Conservation (phyloP, 805 yeast genomes). For the Nakazawaea populi region DNA sequence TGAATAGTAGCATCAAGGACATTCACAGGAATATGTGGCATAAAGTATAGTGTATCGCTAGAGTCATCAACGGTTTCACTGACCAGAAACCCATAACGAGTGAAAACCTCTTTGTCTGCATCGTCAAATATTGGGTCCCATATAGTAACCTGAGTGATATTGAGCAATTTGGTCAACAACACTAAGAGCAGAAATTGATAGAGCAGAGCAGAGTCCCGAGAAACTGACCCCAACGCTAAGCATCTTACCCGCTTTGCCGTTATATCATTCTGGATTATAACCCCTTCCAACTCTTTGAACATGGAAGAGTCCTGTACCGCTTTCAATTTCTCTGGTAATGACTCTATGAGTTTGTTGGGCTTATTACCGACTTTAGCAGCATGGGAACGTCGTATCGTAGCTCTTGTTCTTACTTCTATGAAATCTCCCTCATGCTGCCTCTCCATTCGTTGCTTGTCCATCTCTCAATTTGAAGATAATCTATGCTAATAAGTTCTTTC, state of each 20-base stretch:
- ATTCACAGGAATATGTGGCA: constrained; percentile 29
- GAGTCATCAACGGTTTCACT: constrained; percentile 6
- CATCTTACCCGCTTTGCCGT: constrained; percentile 13
- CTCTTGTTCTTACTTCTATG: neutral
- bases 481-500: neutral
- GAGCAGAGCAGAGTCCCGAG: constrained; percentile 18
- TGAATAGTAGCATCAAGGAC: constrained; percentile 20
- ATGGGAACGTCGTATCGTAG: neutral
- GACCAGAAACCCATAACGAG: constrained; percentile 7
- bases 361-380: neutral
- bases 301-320: constrained; percentile 8
- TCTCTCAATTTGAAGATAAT: neutral
- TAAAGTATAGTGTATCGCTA: constrained; percentile 16
- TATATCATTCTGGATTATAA: constrained; percentile 6
- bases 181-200: constrained; percentile 22
- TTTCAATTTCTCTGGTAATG: constrained; percentile 3
- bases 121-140: constrained; percentile 27
- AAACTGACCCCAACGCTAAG: constrained; percentile 24
- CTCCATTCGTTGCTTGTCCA: neutral
- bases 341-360: neutral
- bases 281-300: constrained; percentile 10
- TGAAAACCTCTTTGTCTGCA: constrained; percentile 17
- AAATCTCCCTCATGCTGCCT: neutral
- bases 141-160: constrained; percentile 14
- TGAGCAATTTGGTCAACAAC: constrained; percentile 11